Base-by-base conservation (phyloP, 2,329 filamentous ascomycete genomes). In the Apiospora arundinis region DNA sequence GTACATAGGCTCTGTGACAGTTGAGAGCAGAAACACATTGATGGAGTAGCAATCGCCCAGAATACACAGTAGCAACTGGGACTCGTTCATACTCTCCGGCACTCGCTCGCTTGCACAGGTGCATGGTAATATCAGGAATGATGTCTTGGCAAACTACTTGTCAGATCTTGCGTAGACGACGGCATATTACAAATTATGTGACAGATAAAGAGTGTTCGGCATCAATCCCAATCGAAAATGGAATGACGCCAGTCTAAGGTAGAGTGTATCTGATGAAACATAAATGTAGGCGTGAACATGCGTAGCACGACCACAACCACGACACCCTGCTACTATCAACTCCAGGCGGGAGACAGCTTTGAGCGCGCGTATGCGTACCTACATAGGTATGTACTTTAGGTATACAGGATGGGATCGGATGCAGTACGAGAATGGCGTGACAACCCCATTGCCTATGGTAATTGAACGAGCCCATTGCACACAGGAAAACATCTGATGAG, bases 131-230 rank as follows among this genome's bases (percentile, higher is more conserved):
- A 42, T 42, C 40, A 45, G 16, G 42, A 44, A 11, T n/a, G n/a
- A 37, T n/a, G 21, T 40, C 56, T 37, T 40, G 56, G 56, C 56
- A 63, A 32, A 14, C n/a, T 63, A 63, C 56, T 40, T n/a, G 56
- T 63, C 56, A 63, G 56, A 63, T 63, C 32, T n/a, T 21, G 56
- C 56, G 32, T n/a, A 40, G 56, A 63, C 40, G 37, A 40, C n/a
- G n/a, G 16, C 32, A 56, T 6, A 40, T 14, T 63, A 12, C 18
- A 9, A 40, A 4, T 12, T 40, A n/a, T 63, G 56, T 63, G 56
- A 63, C 18, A 63, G 56, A n/a, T 40, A 40, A 21, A 63, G 32
- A 63, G 18, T 45, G 28, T n/a, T 60, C 28, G 52, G 32, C 49
- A 56, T 60, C 52, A 60, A 60, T 32, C 52, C 21, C 52, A 8